Evolutionary conservation across 2,329 filamentous ascomycete species (phyloP).

Genomic region (Dactylellina cionopaga): DNA sequence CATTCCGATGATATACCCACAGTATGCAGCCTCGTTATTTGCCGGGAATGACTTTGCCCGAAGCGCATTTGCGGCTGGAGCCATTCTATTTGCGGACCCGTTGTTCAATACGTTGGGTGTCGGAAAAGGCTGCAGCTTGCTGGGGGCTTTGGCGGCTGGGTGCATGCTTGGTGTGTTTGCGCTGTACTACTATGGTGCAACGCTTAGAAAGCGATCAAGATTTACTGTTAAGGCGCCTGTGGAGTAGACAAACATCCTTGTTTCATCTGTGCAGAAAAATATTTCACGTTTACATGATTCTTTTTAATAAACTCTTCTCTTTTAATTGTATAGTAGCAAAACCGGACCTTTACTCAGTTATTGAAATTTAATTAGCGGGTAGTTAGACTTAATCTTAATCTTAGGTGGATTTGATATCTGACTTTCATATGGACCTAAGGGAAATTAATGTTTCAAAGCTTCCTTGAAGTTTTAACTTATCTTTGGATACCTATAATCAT

Average conservation of each 20-base stretch:
- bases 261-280: no score
- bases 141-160: slow-evolving; percentile 64
- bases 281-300: no score
- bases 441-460: no score
- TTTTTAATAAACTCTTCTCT: no score
- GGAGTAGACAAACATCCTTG: background rate
- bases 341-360: no score
- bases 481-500: no score
- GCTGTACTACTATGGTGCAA: slow-evolving; percentile 8
- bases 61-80: slow-evolving; percentile 69
- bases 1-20: slow-evolving; percentile 68
- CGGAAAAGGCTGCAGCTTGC: slow-evolving; percentile 67
- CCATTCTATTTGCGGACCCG: slow-evolving; percentile 70
- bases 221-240: background rate
- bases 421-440: no score
- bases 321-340: no score
- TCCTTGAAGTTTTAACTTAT: no score
- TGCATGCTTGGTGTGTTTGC: slow-evolving; percentile 21
- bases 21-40: slow-evolving; percentile 70
- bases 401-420: no score
- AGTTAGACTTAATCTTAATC: no score
- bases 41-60: slow-evolving; percentile 71
- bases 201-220: background rate
- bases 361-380: no score
- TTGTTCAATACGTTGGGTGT: slow-evolving; percentile 71